A percentile compares a stretch with the other conserved stretches of the same genome.
Conservation (phyloP, 2,329 filamentous ascomycete species). For the Pseudogymnoascus pannorum region DNA sequence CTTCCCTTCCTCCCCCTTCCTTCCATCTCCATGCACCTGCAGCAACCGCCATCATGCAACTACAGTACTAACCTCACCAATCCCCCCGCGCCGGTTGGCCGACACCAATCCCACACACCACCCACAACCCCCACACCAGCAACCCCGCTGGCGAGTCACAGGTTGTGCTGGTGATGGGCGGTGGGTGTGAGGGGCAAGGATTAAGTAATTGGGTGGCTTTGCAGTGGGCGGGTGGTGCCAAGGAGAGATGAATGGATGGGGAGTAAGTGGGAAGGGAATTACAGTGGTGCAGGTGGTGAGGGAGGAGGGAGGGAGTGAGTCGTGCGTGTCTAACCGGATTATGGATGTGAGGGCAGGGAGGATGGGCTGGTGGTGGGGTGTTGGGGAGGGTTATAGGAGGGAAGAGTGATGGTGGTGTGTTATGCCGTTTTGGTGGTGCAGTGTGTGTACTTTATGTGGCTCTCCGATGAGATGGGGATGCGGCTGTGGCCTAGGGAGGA, state of each 20-base stretch:
- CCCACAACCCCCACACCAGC: background rate
- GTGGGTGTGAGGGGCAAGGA: background rate
- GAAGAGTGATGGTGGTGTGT: background rate
- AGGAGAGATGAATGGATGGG: background rate
- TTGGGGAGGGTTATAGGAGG: background rate
- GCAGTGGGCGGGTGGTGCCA: background rate
- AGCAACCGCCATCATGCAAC: too few species aligned
- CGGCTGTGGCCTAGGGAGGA: background rate
- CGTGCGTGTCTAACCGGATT: conserved; percentile 4
- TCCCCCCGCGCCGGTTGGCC: background rate
- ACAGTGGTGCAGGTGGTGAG: too few species aligned
- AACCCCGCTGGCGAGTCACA: background rate
- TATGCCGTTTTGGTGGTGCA: background rate
- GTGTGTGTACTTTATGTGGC: background rate
- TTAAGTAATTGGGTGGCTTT: background rate
- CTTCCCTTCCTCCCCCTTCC: background rate
- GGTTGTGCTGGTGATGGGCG: background rate
- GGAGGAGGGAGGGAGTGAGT: too few species aligned
- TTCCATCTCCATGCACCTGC: background rate
- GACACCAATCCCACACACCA: background rate
- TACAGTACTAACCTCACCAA: too few species aligned
- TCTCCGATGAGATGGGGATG: background rate
- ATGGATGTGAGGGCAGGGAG: background rate
- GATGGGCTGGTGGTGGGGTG: background rate
- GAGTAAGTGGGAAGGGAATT: background rate